These are phyloP conservation scores for Phytophthora litchii DNA, from an alignment of 352 stramenopile genomes.

Conservation along the genomic window DNA sequence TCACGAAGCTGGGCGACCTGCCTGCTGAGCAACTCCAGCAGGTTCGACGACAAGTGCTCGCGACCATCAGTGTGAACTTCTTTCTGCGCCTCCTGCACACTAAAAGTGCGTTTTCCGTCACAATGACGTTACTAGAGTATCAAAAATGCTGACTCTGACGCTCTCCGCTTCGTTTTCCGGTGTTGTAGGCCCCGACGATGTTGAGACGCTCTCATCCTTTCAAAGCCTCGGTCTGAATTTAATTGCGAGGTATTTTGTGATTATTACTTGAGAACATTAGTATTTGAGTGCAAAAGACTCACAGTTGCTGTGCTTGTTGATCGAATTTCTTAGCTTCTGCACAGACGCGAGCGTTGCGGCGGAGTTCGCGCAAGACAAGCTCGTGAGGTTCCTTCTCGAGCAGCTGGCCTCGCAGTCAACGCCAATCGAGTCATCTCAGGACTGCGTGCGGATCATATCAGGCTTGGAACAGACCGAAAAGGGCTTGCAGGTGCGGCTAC, in stretches of 20 bases:
- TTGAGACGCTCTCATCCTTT: constrained; percentile 69
- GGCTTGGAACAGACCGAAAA: constrained; percentile 55
- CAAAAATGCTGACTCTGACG: not conserved
- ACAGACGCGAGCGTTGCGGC: constrained; percentile 49
- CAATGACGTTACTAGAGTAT: not conserved
- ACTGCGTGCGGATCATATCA: constrained; percentile 60
- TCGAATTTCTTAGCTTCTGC: constrained; percentile 60
- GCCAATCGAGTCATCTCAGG: constrained; percentile 34
- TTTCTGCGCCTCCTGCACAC: constrained; percentile 83
- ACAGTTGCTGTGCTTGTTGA: constrained; percentile 4
- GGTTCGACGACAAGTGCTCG: constrained; percentile 64
- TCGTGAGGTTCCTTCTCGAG: constrained; percentile 61
- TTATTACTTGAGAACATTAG: too few species aligned
- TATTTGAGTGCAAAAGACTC: too few species aligned
- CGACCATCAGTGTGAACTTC: constrained; percentile 68
- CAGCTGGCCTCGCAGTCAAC: constrained; percentile 42
- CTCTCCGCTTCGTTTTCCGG: not conserved
- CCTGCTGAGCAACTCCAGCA: constrained; percentile 47
- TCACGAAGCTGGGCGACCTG: constrained; percentile 77
- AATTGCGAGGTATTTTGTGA: constrained; percentile 85
- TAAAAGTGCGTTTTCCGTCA: constrained; percentile 42
- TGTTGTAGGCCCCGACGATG: constrained; percentile 46
- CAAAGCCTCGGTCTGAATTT: constrained; percentile 80
- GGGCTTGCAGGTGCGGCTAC: constrained; percentile 41
- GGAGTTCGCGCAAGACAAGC: constrained; percentile 69